A percentile compares a stretch with the other conserved stretches of the same genome.
Conservation (phyloP, 306 rosid species). For the Quercus wislizeni region DNA sequence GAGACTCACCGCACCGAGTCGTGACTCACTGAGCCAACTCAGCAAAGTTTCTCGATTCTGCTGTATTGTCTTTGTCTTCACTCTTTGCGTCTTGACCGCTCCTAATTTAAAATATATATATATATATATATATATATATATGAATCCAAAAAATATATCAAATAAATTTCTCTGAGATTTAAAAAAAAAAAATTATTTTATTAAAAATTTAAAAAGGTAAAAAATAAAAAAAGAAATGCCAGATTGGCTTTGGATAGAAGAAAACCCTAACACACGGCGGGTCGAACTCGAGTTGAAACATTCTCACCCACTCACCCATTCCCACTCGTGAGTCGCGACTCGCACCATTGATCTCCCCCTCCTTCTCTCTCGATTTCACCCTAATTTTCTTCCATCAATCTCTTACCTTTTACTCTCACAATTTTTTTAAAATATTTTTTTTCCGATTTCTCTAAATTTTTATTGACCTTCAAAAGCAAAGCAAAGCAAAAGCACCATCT, state of each 20-base stretch:
- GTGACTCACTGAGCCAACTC: slow-evolving; percentile 17
- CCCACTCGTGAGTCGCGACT: slow-evolving; percentile 66
- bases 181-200: not conserved
- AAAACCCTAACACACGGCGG: slow-evolving; percentile 53
- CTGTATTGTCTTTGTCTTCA: not conserved
- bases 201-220: not conserved
- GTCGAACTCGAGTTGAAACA: slow-evolving; percentile 55
- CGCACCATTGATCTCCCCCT: slow-evolving; percentile 27
- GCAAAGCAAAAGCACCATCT: not conserved
- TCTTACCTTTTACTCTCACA: slow-evolving; percentile 7
- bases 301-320: slow-evolving; percentile 38
- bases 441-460: not conserved
- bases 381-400: slow-evolving; percentile 18
- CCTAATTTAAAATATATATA: no score
- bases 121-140: no score
- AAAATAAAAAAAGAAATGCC: not conserved
- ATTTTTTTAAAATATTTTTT: not conserved
- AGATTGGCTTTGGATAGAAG: not conserved
- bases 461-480: not conserved
- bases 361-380: slow-evolving; percentile 7
- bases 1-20: no score
- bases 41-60: not conserved
- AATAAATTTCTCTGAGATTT: not conserved
- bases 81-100: no score
- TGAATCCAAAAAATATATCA: no score